These are phyloP conservation scores for Didymellaceae sp. DNA, from an alignment of 2,329 filamentous ascomycete species.

Conservation along the genomic window DNA sequence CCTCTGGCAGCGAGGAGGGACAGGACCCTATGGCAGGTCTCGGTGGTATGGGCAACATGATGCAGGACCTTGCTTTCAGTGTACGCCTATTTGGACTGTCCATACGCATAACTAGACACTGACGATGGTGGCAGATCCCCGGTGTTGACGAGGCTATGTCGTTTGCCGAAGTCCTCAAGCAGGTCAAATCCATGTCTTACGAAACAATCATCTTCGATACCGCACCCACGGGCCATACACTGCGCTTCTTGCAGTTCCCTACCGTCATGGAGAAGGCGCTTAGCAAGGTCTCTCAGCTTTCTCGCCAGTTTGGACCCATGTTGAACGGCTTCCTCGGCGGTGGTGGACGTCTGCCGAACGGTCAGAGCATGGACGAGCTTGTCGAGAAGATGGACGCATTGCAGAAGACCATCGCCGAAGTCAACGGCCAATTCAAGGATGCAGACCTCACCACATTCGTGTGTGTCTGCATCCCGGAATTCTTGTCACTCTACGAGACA, in stretches of 20 bases:
- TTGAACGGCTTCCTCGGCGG: conserved; percentile 90
- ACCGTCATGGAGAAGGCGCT: conserved; percentile 97
- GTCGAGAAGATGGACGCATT: conserved; percentile 93
- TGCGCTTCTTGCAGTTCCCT: conserved; percentile 98
- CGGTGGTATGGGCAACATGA: conserved; percentile 85
- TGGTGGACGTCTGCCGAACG: conserved; percentile 79
- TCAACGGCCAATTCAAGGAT: conserved; percentile 98
- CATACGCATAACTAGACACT: neutral
- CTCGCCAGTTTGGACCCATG: conserved; percentile 92
- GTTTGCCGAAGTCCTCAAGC: conserved; percentile 98
- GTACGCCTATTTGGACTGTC: conserved; percentile 59
- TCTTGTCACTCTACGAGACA: conserved; percentile 95
- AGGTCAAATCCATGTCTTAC: conserved; percentile 98
- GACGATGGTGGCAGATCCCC: conserved; percentile 70
- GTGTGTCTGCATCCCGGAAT: conserved; percentile 97
- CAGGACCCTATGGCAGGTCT: conserved; percentile 73
- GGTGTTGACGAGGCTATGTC: conserved; percentile 99
- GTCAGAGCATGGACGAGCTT: conserved; percentile 90
- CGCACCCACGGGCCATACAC: conserved; percentile 94
- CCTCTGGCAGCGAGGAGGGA: conserved; percentile 74
- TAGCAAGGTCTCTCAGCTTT: conserved; percentile 95
- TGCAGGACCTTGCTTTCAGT: conserved; percentile 97
- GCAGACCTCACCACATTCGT: conserved; percentile 95
- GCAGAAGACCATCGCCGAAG: conserved; percentile 90
- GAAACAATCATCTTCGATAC: conserved; percentile 99